Conservation (phyloP, 164 flowering plant genomes). For the Taxillus chinensis region DNA sequence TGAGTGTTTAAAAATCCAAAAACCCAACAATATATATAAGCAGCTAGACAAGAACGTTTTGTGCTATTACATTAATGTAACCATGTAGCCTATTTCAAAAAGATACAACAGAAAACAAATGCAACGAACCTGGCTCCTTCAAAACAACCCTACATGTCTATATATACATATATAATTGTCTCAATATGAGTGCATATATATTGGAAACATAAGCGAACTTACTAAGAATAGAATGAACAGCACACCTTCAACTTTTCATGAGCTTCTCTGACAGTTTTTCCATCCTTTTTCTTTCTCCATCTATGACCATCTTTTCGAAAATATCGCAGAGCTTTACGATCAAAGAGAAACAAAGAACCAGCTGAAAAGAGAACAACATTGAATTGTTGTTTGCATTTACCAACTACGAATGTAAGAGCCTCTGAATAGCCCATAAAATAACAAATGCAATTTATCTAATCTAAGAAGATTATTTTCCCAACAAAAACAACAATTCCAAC, state of each 20-base stretch:
- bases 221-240: constrained; percentile 16
- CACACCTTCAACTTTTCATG: constrained; percentile 85
- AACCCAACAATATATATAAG: not conserved
- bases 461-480: no score
- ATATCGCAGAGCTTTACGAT: constrained; percentile 62
- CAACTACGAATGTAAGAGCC: not conserved
- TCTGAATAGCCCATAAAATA: not conserved
- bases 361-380: constrained; percentile 28
- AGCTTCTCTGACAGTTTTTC: constrained; percentile 88
- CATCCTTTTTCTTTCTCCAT: constrained; percentile 95
- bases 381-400: constrained; percentile 5
- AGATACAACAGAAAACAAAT: no score
- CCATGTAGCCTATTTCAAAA: not conserved
- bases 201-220: constrained; percentile 8
- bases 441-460: not conserved
- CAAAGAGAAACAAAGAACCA: constrained; percentile 76
- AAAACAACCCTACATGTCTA: no score
- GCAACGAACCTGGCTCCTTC: no score
- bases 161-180: no score
- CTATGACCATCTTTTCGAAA: constrained; percentile 86
- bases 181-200: no score
- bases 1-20: not conserved
- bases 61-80: not conserved
- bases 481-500: no score
- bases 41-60: not conserved